These are phyloP conservation scores for Pharnaceum exiguum DNA, from an alignment of 148 eudicot species.

Conservation along the genomic window DNA sequence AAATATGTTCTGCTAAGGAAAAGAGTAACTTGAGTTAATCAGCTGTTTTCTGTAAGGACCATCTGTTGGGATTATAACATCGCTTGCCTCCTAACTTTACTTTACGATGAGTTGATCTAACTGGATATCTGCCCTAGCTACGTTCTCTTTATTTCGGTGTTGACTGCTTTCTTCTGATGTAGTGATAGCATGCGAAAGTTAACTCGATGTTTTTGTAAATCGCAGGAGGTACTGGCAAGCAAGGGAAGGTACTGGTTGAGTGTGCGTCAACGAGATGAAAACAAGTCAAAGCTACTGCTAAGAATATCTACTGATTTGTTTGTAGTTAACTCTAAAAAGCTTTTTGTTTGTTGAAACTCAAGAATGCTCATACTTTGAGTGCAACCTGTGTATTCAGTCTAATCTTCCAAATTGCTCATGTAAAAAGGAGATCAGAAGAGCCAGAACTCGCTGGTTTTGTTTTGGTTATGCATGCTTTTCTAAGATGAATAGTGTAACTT, in stretches of 20 bases:
- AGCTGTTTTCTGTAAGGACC: too few species aligned
- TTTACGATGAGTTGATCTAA: too few species aligned
- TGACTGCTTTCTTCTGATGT: too few species aligned
- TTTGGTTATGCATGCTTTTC: constrained; percentile 24
- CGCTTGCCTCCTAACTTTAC: too few species aligned
- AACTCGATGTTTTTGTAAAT: background rate
- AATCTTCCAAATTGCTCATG: constrained; percentile 12
- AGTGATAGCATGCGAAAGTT: background rate
- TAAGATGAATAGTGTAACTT: background rate
- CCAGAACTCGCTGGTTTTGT: constrained; percentile 22
- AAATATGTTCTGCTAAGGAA: too few species aligned
- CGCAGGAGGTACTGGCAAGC: constrained; percentile 22
- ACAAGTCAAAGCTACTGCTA: constrained; percentile 1
- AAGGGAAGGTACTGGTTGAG: constrained; percentile 23
- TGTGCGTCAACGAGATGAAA: constrained; percentile 17
- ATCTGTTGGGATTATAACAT: too few species aligned
- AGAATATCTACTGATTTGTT: constrained; percentile 5
- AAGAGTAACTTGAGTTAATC: too few species aligned
- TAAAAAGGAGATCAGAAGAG: constrained; percentile 21
- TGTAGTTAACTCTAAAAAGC: constrained; percentile 8
- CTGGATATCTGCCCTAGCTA: too few species aligned
- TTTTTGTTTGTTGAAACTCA: constrained; percentile 12
- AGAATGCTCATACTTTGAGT: constrained; percentile 9
- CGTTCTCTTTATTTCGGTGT: too few species aligned
- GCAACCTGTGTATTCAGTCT: constrained; percentile 22